These are phyloP conservation scores for Cordyceps cateniannulata DNA, from an alignment of 2,329 filamentous ascomycete species.

Conservation along the genomic window DNA sequence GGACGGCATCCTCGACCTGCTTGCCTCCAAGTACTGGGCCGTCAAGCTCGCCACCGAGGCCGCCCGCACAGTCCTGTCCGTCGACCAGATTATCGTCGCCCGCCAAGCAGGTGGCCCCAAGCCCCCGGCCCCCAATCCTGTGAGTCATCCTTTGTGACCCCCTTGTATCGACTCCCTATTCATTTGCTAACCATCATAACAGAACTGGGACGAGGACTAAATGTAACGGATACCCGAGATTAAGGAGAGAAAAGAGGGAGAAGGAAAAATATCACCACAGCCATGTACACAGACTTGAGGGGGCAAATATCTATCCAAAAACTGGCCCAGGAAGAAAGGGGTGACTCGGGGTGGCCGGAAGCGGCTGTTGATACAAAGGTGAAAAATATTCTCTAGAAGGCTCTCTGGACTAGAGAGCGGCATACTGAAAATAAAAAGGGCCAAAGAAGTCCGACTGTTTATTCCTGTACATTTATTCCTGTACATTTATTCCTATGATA, in stretches of 20 bases:
- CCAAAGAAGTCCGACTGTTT: slow-evolving; percentile 11
- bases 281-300: slow-evolving; percentile 8
- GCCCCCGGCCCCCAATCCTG: slow-evolving; percentile 85
- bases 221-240: slow-evolving; percentile 15
- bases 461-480: background rate
- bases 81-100: slow-evolving; percentile 98
- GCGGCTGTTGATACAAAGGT: slow-evolving; percentile 5
- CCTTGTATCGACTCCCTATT: rapidly evolving
- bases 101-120: slow-evolving; percentile 96
- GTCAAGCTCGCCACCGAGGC: slow-evolving; percentile 96
- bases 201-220: slow-evolving; percentile 62
- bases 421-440: slow-evolving; percentile 3
- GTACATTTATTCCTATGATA: too few relatives aligned
- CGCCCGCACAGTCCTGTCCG: slow-evolving; percentile 85
- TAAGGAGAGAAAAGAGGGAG: background rate
- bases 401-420: background rate
- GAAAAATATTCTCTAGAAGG: background rate
- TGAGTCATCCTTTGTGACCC: slow-evolving; percentile 24
- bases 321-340: background rate
- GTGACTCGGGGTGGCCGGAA: background rate
- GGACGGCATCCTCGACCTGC: slow-evolving; percentile 83
- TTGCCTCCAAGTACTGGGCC: slow-evolving; percentile 91
- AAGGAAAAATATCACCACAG: background rate
- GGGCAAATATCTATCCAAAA: slow-evolving; percentile 1
- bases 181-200: background rate